A percentile compares a stretch with the other conserved stretches of the same genome.
Conservation (phyloP, 352 stramenopile genomes). For the Globisporangium nunn region DNA sequence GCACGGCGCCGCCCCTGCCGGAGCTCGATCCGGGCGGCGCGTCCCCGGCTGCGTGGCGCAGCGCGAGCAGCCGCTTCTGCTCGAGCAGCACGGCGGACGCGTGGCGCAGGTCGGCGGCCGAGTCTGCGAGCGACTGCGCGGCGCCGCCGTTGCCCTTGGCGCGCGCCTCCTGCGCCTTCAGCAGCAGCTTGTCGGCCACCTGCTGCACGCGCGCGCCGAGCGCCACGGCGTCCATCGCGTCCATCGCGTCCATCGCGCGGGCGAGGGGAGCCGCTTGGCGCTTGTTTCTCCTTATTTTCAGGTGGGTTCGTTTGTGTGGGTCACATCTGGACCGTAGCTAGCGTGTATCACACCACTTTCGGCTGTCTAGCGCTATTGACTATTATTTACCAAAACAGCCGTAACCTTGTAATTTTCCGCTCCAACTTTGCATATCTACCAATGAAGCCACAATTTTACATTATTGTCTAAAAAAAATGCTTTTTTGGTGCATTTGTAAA, state of each 20-base stretch:
- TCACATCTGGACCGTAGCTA: no score
- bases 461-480: no score
- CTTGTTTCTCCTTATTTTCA: no score
- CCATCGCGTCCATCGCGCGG: slow-evolving; percentile 1
- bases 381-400: no score
- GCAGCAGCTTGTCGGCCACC: slow-evolving; percentile 69
- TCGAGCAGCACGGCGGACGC: slow-evolving; percentile 46
- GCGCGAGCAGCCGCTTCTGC: slow-evolving; percentile 37
- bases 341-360: no score
- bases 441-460: no score
- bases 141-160: slow-evolving; percentile 45
- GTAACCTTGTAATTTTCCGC: no score
- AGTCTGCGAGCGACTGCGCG: slow-evolving; percentile 35
- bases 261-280: no score
- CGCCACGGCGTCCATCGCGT: slow-evolving; percentile 31
- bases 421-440: no score
- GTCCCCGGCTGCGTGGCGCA: slow-evolving; percentile 12
- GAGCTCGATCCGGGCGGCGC: slow-evolving; percentile 18
- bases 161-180: slow-evolving; percentile 60
- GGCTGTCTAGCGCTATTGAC: no score
- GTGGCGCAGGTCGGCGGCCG: slow-evolving; percentile 47
- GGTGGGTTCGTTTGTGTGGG: no score
- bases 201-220: slow-evolving; percentile 57
- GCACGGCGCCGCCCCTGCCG: slow-evolving; percentile 3
- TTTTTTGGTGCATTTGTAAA: no score